Evolutionary conservation across 106 monocot genomes (phyloP).

Genomic region (Hemerocallis citrina): DNA sequence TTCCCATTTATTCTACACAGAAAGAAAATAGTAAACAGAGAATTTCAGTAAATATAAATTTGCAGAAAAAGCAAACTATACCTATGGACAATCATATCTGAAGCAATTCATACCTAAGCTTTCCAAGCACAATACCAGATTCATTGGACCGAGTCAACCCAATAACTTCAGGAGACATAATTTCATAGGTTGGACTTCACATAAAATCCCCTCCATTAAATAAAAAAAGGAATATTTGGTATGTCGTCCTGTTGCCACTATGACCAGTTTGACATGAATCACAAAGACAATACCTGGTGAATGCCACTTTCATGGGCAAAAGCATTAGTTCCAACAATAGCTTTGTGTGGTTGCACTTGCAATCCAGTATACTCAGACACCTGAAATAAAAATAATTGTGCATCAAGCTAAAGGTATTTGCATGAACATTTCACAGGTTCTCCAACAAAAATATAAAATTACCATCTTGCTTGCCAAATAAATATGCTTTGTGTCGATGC

Average conservation of each 20-base stretch:
- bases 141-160: slow-evolving; percentile 78
- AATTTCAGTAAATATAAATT: too few relatives aligned
- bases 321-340: slow-evolving; percentile 85
- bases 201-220: slow-evolving; percentile 78
- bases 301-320: slow-evolving; percentile 90
- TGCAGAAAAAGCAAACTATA: too few relatives aligned
- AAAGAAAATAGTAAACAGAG: too few relatives aligned
- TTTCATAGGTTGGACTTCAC: slow-evolving; percentile 93
- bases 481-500: slow-evolving; percentile 65
- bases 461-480: slow-evolving; percentile 81
- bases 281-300: slow-evolving; percentile 37
- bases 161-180: slow-evolving; percentile 91
- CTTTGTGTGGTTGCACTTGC: slow-evolving; percentile 87
- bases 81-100: too few relatives aligned
- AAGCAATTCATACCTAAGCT: slow-evolving; percentile 58
- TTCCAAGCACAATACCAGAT: slow-evolving; percentile 89
- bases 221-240: not conserved
- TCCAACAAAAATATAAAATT: not conserved
- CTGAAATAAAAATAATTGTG: slow-evolving; percentile 20
- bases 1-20: too few relatives aligned
- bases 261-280: not conserved
- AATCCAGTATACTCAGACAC: slow-evolving; percentile 82
- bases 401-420: not conserved
- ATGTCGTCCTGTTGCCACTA: too few relatives aligned
- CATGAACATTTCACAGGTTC: not conserved